Percentiles rank a stretch among this genome's conserved stretches.
These are phyloP conservation scores for Prunus salicina DNA, from an alignment of 306 rosid species.

Conservation along the genomic window DNA sequence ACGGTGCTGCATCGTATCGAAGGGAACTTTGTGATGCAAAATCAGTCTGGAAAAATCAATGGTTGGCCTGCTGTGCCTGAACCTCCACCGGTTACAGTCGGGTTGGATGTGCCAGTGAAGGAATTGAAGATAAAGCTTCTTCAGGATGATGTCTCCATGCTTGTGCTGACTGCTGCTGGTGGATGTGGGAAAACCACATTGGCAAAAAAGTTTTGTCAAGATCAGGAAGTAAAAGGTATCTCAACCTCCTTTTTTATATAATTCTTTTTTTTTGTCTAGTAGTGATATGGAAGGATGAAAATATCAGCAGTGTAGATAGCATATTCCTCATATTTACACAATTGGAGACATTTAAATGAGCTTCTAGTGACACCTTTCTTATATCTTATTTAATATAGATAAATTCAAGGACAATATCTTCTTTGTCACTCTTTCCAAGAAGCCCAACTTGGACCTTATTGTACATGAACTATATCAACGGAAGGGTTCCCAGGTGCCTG, in stretches of 20 bases:
- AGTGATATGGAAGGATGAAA: too few species aligned
- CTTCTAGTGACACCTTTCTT: slow-evolving; percentile 9
- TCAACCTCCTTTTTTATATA: background rate
- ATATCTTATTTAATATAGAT: slow-evolving; percentile 30
- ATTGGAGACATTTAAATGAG: background rate
- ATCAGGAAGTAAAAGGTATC: slow-evolving; percentile 47
- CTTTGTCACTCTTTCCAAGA: slow-evolving; percentile 43
- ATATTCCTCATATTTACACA: too few species aligned
- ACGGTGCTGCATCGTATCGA: background rate
- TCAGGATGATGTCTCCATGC: slow-evolving; percentile 10
- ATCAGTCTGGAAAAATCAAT: background rate
- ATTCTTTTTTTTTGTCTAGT: background rate
- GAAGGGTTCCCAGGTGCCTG: slow-evolving; percentile 14
- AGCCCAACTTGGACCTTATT: slow-evolving; percentile 40
- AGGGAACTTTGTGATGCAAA: background rate
- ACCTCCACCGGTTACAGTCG: slow-evolving; percentile 35
- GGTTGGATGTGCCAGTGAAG: slow-evolving; percentile 44
- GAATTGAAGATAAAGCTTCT: slow-evolving; percentile 49
- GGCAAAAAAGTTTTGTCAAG: slow-evolving; percentile 44
- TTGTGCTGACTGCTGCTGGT: slow-evolving; percentile 42
- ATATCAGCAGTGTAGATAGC: too few species aligned
- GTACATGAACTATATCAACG: slow-evolving; percentile 39
- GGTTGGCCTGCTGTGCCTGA: slow-evolving; percentile 32
- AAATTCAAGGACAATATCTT: slow-evolving; percentile 52
- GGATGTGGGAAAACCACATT: slow-evolving; percentile 63